Evolutionary conservation across 2,329 filamentous ascomycete genomes (phyloP).

Genomic region (Stachybotrys chlorohalonatus): DNA sequence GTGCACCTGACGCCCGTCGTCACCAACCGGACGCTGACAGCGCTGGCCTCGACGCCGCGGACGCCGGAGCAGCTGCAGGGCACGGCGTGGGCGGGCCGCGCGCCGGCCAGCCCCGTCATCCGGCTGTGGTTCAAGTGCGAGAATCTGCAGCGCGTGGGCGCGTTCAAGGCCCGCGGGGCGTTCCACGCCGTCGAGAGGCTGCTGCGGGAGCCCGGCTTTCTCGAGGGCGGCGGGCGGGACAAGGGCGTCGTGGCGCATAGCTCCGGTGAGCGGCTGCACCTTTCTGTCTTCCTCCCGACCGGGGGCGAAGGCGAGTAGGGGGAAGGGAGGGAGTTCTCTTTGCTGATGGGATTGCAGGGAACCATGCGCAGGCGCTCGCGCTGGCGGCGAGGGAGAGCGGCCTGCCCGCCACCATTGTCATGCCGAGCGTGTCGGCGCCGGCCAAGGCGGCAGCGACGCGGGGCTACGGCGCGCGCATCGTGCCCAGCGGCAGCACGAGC

Average conservation of each 20-base stretch:
- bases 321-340: too few species aligned
- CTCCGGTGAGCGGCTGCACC: slow-evolving; percentile 48
- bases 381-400: slow-evolving; percentile 67
- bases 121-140: slow-evolving; percentile 92
- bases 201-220: slow-evolving; percentile 50
- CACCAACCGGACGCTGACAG: slow-evolving; percentile 66
- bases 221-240: slow-evolving; percentile 47
- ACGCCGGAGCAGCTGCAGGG: slow-evolving; percentile 39
- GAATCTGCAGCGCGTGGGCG: slow-evolving; percentile 82
- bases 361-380: slow-evolving; percentile 88
- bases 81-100: slow-evolving; percentile 46
- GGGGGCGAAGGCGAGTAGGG: too few species aligned
- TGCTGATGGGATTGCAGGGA: slow-evolving; percentile 47
- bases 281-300: not conserved
- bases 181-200: slow-evolving; percentile 76
- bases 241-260: slow-evolving; percentile 84
- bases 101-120: slow-evolving; percentile 55
- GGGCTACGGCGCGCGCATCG: slow-evolving; percentile 66
- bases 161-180: slow-evolving; percentile 86
- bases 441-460: slow-evolving; percentile 79
- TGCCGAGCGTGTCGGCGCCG: slow-evolving; percentile 79
- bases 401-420: slow-evolving; percentile 80
- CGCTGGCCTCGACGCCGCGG: slow-evolving; percentile 65
- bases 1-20: slow-evolving; percentile 79
- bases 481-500: slow-evolving; percentile 75